Conservation (phyloP, 2,329 filamentous ascomycete species). For the Penicillium verrucosum region DNA sequence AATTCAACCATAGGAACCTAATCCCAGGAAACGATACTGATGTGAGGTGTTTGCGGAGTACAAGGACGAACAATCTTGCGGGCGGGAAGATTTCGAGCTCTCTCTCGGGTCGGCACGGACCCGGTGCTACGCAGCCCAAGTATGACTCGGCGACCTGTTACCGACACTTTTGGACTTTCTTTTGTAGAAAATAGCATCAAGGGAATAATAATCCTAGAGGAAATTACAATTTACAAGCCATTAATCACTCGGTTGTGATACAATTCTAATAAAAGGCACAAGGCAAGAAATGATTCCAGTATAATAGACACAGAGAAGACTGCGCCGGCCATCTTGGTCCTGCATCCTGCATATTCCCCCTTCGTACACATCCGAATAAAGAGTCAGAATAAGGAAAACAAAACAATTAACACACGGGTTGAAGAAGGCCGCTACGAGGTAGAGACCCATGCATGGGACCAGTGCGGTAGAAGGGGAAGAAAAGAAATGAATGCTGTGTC, state of each 20-base stretch:
- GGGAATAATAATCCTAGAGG: too few species aligned
- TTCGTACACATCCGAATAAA: slow-evolving; percentile 28
- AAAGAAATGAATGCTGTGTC: slow-evolving; percentile 19
- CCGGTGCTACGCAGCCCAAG: slow-evolving; percentile 9
- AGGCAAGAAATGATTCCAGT: slow-evolving; percentile 24
- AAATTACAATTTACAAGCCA: background rate
- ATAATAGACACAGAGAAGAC: slow-evolving; percentile 27
- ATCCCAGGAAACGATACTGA: background rate
- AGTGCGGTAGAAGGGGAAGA: slow-evolving; percentile 7
- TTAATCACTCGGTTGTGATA: background rate
- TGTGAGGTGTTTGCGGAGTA: slow-evolving; percentile 7
- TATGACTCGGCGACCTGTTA: background rate
- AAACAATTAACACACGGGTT: slow-evolving; percentile 30
- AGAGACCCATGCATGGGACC: slow-evolving; percentile 16
- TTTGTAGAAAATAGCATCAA: background rate
- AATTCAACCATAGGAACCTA: slow-evolving; percentile 9
- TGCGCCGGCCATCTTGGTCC: slow-evolving; percentile 26
- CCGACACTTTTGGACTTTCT: background rate
- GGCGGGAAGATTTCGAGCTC: slow-evolving; percentile 28
- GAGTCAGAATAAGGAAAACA: slow-evolving; percentile 13
- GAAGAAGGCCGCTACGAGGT: slow-evolving; percentile 21
- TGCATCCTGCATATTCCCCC: slow-evolving; percentile 27
- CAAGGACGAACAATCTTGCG: slow-evolving; percentile 16
- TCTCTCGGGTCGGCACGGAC: slow-evolving; percentile 28
- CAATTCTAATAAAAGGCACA: background rate